Base-by-base conservation (phyloP, 129 eudicot genomes). In the Oenanthe sinensis region DNA sequence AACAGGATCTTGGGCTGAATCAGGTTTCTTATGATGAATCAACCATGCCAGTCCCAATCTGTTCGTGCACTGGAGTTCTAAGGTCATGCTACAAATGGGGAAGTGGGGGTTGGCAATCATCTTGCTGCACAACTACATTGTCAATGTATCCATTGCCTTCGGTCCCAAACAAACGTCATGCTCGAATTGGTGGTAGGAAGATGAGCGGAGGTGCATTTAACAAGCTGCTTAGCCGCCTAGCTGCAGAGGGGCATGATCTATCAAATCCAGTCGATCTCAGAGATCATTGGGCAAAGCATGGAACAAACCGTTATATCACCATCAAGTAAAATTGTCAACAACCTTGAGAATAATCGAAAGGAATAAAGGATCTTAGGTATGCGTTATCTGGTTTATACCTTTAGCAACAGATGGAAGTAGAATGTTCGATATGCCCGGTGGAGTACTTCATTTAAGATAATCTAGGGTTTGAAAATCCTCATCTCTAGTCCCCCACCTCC, bases 1-100 rank as follows among this genome's bases (percentile, higher is more conserved):
- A 90, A 73, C 97, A 90, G 74, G 97, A 88, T 75, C 87, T 88
- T 43, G 99, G 96, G 75, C 75, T 90, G 76, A 95, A 92, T 89
- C 97, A 90, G 78, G 93, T 95, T 24, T 83, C 85, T 0, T 95
- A 84, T 77, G 97, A 95, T 70, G 99, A 90, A 79, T 42, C 94
- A 11, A 87, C 92, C 22, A 95, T 95, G 99, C 97, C 97, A 1
- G 90, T 87, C 65, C 97, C 99, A 0, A 91, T 90, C 37, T 95
- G 99, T 77, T 95, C 99, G 0, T 95, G 99, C 71, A 95, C 99
- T 0, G 97, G 97, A 6, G 89, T 78, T 4, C 74, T 88, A 33
- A 88, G 99, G 80, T 88, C 96, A 15, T 95, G 99, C 83, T 95
- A 95, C 81, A 95, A 95, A 78, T 92, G 97, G 97, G 97, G 97